Conservation (phyloP, 1,284 basidiomycete species). For the Moesziomyces sp. region DNA sequence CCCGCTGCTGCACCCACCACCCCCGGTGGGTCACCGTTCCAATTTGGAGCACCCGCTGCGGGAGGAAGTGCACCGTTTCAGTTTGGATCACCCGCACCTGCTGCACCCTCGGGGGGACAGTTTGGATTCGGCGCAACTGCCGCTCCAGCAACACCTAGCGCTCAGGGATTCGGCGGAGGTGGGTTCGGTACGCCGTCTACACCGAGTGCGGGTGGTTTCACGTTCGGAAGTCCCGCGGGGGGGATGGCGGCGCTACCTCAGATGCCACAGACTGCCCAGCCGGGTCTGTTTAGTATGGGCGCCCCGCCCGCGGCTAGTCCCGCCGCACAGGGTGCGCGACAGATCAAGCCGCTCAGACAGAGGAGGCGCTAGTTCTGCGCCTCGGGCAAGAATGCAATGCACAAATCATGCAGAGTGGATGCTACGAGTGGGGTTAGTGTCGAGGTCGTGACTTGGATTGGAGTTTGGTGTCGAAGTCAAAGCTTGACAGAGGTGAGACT, state of each 20-base stretch:
- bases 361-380: slow-evolving; percentile 17
- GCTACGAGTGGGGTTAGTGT: too few species aligned
- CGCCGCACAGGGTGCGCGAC: slow-evolving; percentile 14
- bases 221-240: not conserved
- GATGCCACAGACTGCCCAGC: slow-evolving; percentile 10
- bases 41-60: slow-evolving; percentile 16
- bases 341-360: slow-evolving; percentile 57
- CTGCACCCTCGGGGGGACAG: slow-evolving; percentile 7
- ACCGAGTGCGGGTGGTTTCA: not conserved
- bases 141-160: not conserved
- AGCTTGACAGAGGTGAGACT: too few species aligned
- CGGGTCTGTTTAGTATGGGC: slow-evolving; percentile 54
- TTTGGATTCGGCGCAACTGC: slow-evolving; percentile 8
- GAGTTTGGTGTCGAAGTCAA: too few species aligned
- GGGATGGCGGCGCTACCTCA: slow-evolving; percentile 9
- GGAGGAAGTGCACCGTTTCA: slow-evolving; percentile 8
- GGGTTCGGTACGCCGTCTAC: not conserved
- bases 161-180: not conserved
- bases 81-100: slow-evolving; percentile 14
- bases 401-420: too few species aligned
- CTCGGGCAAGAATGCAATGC: too few species aligned
- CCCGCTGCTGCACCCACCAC: slow-evolving; percentile 24
- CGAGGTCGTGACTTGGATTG: too few species aligned
- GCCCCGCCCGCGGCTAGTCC: slow-evolving; percentile 24
- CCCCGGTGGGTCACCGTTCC: slow-evolving; percentile 24